Evolutionary conservation across 2,329 filamentous ascomycete species (phyloP).

Genomic region (Aspergillus sp.): DNA sequence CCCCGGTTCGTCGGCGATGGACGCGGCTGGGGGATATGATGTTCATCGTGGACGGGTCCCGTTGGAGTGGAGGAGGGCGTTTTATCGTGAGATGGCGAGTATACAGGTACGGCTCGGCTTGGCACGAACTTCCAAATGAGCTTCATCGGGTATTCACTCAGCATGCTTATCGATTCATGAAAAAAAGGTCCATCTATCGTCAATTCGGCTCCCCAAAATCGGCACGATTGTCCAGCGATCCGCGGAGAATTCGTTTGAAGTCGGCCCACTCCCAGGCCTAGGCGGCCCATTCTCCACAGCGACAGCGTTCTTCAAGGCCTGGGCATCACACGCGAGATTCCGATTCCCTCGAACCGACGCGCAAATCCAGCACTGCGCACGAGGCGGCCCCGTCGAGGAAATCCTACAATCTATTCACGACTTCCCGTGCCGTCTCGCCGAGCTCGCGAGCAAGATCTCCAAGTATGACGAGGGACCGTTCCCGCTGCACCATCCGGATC

Average conservation of each 20-base stretch:
- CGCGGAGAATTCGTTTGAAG: constrained; percentile 18
- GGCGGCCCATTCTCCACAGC: constrained; percentile 26
- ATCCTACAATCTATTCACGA: neutral
- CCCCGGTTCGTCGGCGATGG: constrained; percentile 28
- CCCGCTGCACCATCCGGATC: constrained; percentile 20
- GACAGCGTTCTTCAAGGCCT: constrained; percentile 24
- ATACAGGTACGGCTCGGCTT: neutral
- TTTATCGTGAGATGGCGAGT: neutral
- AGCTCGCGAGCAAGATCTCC: neutral
- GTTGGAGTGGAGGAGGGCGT: neutral
- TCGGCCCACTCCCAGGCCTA: constrained; percentile 23
- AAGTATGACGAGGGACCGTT: constrained; percentile 17
- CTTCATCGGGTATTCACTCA: neutral
- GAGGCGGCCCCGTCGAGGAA: neutral
- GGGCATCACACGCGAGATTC: constrained; percentile 17
- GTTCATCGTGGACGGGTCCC: constrained; percentile 18
- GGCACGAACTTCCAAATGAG: neutral
- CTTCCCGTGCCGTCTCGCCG: neutral
- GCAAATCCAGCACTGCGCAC: constrained; percentile 9
- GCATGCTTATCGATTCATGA: no score
- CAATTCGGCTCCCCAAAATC: constrained; percentile 25
- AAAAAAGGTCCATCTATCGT: constrained; percentile 21
- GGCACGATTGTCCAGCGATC: constrained; percentile 17
- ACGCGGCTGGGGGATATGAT: constrained; percentile 31
- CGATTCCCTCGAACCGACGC: constrained; percentile 17